A percentile compares a stretch with the other conserved stretches of the same genome.
These are phyloP conservation scores for Talaromyces sp. DNA, from an alignment of 2,329 filamentous ascomycete genomes.

Conservation along the genomic window DNA sequence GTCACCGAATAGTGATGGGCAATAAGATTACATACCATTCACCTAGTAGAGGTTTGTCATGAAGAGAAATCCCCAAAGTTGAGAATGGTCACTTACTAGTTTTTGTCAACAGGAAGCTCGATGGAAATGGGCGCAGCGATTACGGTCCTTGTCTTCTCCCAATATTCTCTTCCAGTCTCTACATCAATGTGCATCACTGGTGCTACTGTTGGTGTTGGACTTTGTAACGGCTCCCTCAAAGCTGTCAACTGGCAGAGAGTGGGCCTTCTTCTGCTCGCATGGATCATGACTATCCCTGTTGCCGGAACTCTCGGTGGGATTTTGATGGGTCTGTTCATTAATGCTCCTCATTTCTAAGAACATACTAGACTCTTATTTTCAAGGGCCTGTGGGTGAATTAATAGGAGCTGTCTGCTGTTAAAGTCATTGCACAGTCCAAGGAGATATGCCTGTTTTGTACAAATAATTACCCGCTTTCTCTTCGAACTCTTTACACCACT, in stretches of 20 bases:
- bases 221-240: constrained; percentile 68
- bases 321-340: constrained; percentile 12
- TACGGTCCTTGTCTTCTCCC: constrained; percentile 71
- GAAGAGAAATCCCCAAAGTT: neutral
- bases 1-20: constrained; percentile 60
- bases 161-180: constrained; percentile 70
- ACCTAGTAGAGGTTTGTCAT: constrained; percentile 41
- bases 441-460: neutral
- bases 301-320: constrained; percentile 38
- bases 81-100: neutral
- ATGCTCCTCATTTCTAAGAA: constrained; percentile 7
- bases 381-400: neutral
- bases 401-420: too few relatives aligned
- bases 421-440: too few relatives aligned
- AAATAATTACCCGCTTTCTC: neutral
- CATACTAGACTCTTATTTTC: neutral
- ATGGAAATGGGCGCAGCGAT: constrained; percentile 80
- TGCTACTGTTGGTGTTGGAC: constrained; percentile 71
- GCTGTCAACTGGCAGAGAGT: constrained; percentile 75
- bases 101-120: constrained; percentile 45
- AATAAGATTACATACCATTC: constrained; percentile 74
- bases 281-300: constrained; percentile 62
- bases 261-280: constrained; percentile 61
- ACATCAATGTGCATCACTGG: constrained; percentile 78
- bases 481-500: neutral